phyloP scores from a whole-genome alignment of 768 basidiomycete genomes.

The Agaricus blazei region DNA sequence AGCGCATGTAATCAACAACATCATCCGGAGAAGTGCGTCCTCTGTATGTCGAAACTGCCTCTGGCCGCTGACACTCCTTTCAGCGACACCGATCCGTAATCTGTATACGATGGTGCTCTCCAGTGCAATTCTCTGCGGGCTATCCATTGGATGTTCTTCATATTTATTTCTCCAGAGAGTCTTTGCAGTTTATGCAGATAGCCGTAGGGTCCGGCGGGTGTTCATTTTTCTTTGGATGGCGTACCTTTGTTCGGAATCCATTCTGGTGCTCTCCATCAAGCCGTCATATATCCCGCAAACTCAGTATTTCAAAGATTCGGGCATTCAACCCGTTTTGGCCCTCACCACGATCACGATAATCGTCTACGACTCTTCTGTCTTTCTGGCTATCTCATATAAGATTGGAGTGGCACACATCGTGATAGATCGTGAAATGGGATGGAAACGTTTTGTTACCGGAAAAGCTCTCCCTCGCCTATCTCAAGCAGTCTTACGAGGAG shows the following conservation, averaged over 20 bases:
- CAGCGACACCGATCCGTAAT: not conserved
- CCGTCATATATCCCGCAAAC: conserved; percentile 24
- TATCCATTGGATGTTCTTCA: conserved; percentile 10
- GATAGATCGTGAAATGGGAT: too few relatives aligned
- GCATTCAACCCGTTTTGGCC: conserved; percentile 18
- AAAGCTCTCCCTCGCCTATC: conserved; percentile 18
- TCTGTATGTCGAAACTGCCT: too few relatives aligned
- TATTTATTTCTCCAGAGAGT: conserved; percentile 27
- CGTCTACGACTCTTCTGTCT: too few relatives aligned
- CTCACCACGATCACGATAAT: conserved; percentile 9
- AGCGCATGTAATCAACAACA: not conserved
- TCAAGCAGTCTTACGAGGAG: conserved; percentile 20
- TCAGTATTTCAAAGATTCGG: conserved; percentile 22
- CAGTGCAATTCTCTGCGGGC: not conserved
- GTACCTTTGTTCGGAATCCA: conserved; percentile 17
- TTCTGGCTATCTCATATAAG: too few relatives aligned
- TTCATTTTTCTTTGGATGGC: conserved; percentile 24
- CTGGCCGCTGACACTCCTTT: not conserved
- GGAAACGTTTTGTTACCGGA: conserved; percentile 6
- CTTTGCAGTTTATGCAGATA: conserved; percentile 22
- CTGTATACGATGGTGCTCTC: not conserved
- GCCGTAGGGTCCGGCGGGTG: conserved; percentile 15
- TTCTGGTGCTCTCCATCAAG: conserved; percentile 18
- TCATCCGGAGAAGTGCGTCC: not conserved
- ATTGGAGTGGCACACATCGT: too few relatives aligned